phyloP scores from a whole-genome alignment of 305 asterid species.

The Solanum hybrid region DNA sequence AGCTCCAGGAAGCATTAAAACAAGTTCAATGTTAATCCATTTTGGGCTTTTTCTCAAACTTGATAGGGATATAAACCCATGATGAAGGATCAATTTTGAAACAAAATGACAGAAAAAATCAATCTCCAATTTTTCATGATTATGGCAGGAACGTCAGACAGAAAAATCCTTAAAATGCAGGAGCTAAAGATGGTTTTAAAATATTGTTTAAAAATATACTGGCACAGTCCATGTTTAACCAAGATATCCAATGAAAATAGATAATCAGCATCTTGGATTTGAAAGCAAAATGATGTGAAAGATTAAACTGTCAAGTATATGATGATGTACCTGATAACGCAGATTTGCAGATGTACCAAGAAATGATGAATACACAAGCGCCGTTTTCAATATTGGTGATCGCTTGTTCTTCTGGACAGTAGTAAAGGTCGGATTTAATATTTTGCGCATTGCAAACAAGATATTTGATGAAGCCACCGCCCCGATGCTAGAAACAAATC shows the following conservation, averaged over 20 bases:
- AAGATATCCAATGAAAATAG: background rate
- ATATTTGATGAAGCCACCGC: constrained; percentile 85
- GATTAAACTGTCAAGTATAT: background rate
- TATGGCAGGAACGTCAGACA: background rate
- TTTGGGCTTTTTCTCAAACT: background rate
- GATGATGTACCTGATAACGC: constrained; percentile 66
- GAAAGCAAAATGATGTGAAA: background rate
- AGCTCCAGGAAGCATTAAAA: background rate
- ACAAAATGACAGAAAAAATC: background rate
- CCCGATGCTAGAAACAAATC: constrained; percentile 86
- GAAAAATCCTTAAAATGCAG: background rate
- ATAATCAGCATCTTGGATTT: background rate
- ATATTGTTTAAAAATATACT: background rate
- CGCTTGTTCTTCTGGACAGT: constrained; percentile 43
- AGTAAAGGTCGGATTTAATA: constrained; percentile 46
- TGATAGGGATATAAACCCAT: background rate
- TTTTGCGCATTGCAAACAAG: constrained; percentile 35
- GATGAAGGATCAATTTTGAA: background rate
- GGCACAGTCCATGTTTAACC: background rate
- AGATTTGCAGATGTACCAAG: constrained; percentile 92
- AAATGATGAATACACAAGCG: constrained; percentile 62
- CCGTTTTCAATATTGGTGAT: constrained; percentile 82
- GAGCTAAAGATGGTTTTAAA: background rate
- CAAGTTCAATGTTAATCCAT: background rate
- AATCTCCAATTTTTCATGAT: background rate